Evolutionary conservation across 805 yeast genomes (phyloP).

Genomic region (Wickerhamiella musiphila): DNA sequence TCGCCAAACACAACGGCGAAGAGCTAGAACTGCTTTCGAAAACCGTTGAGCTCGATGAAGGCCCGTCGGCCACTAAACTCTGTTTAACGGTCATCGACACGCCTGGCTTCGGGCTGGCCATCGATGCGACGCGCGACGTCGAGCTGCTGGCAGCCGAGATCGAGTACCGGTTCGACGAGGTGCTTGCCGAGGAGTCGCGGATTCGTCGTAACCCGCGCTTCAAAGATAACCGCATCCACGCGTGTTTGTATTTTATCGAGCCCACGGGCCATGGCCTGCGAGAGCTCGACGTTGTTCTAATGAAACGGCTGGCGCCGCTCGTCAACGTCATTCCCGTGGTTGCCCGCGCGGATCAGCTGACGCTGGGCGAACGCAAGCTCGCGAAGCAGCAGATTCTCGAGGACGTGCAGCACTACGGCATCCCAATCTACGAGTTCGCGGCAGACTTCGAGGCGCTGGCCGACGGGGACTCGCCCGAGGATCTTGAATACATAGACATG

Average conservation of each 20-base stretch:
- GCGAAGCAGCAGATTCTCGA: constrained; percentile 38
- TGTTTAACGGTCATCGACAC: constrained; percentile 46
- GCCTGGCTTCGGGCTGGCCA: constrained; percentile 61
- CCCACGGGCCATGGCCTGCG: constrained; percentile 35
- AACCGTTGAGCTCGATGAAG: constrained; percentile 33
- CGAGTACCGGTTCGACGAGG: constrained; percentile 51
- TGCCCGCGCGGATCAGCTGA: constrained; percentile 64
- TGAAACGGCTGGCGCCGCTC: constrained; percentile 48
- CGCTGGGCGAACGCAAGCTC: constrained; percentile 39
- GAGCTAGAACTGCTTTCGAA: constrained; percentile 6
- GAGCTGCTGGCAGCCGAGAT: constrained; percentile 37
- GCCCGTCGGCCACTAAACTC: constrained; percentile 22
- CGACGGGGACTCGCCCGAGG: constrained; percentile 22
- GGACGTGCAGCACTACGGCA: constrained; percentile 42
- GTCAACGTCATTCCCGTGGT: constrained; percentile 76
- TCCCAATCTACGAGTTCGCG: constrained; percentile 66
- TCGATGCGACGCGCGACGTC: constrained; percentile 40
- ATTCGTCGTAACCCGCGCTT: constrained; percentile 56
- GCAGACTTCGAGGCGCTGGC: constrained; percentile 44
- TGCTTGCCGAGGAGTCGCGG: constrained; percentile 57
- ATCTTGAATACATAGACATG: constrained; percentile 24
- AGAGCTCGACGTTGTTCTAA: constrained; percentile 59
- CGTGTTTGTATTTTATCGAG: constrained; percentile 58
- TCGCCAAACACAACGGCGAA: not conserved
- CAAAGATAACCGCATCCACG: constrained; percentile 60